Evolutionary conservation across 495 filamentous ascomycete genomes (phyloP), one percentile per base, ranked within the genome.

Genomic region (Parathielavia hyrcaniae): DNA sequence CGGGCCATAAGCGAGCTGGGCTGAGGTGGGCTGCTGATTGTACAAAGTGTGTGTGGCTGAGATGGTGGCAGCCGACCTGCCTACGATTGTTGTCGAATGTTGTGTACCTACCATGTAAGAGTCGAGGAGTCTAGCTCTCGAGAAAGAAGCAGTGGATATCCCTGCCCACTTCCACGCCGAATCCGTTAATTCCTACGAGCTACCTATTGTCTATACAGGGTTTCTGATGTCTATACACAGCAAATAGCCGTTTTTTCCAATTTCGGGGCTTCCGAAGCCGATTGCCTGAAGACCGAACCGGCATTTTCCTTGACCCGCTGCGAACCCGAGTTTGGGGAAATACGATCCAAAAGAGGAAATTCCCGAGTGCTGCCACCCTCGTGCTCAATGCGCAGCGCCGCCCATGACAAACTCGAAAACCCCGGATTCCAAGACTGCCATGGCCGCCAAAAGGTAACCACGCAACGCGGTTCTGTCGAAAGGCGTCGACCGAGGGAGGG

Each of bases 401-500:
- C 35, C 1, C 9, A 14, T 38, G 36, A 2, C 36, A 39, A 9
- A 16, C 7, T 41, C 39, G 14, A 40, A 17, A 30, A 48, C 22
- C 23, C 4, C 6, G 11, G 12, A 5, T 32, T 26, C 26, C 47
- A 35, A 50, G 16, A 36, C 26, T 35, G 26, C 5, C 47, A 50
- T 16, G 23, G 16, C 9, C 36, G 50, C 50, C 50, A 53, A 38
- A 23, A 16, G 50, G 50, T n/a, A 12, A 53, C 22, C 20, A 32
- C 19, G 50, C 50, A 14, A 53, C 36, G 36, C 14, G 13, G 6
- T 17, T 1, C 19, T 14, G 14, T 50, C 22, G 5, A 53, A 10
- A 46, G 16, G 16, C 12, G 52, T 22, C 30, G 40, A 54, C 52
- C 51, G 39, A 44, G 14, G 52, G 39, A 44, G 14, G 52, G 2